Conservation (phyloP, 2,329 filamentous ascomycete species). For the Claviceps paspali region DNA sequence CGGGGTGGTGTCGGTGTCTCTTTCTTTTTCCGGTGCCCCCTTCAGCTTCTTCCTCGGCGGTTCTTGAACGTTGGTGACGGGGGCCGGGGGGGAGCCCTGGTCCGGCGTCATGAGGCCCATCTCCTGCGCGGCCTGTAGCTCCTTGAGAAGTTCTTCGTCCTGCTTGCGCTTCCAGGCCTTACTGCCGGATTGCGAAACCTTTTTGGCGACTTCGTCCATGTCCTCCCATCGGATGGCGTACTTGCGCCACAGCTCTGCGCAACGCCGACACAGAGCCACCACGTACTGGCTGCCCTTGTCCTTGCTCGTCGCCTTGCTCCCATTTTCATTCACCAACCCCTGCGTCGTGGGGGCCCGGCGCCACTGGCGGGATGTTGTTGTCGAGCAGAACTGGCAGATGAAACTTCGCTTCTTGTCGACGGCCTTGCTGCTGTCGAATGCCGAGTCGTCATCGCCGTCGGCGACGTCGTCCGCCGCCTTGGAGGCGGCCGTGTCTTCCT, state of each 20-base stretch:
- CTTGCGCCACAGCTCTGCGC: conserved; percentile 84
- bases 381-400: conserved; percentile 84
- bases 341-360: conserved; percentile 68
- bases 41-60: conserved; percentile 54
- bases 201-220: conserved; percentile 78
- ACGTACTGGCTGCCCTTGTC: conserved; percentile 65
- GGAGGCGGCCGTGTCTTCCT: conserved; percentile 50
- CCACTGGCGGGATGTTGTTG: conserved; percentile 74
- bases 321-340: conserved; percentile 51
- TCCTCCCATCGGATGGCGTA: conserved; percentile 96
- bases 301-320: conserved; percentile 44
- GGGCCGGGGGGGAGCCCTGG: conserved; percentile 23
- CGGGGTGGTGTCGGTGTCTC: conserved; percentile 30
- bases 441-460: conserved; percentile 84
- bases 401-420: conserved; percentile 65
- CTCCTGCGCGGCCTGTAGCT: conserved; percentile 51
- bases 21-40: conserved; percentile 27
- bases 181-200: conserved; percentile 63
- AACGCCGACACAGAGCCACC: conserved; percentile 75
- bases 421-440: conserved; percentile 84
- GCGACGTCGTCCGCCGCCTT: conserved; percentile 87
- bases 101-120: conserved; percentile 29
- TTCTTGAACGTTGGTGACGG: conserved; percentile 23
- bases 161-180: conserved; percentile 77
- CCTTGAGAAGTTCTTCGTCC: conserved; percentile 78